Percentiles rank a stretch among this genome's conserved stretches.
Conservation (phyloP, 1,284 basidiomycete genomes). For the Rhodotorula sp. region DNA sequence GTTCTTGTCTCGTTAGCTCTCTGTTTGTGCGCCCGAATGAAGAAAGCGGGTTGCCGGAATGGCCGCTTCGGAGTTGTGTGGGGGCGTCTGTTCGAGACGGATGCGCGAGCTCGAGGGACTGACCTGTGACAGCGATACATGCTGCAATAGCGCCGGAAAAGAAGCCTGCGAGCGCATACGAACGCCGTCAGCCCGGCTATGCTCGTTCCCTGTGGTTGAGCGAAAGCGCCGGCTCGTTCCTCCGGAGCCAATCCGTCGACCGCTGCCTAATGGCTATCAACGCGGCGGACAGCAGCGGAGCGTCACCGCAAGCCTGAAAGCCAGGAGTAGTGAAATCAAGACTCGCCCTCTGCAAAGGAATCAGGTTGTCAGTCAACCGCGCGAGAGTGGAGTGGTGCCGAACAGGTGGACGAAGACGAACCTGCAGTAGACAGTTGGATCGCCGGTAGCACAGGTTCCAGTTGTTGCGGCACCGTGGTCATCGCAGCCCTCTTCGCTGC, state of each 20-base stretch:
- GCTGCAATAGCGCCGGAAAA: slow-evolving; percentile 82
- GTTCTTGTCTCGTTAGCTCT: background rate
- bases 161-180: slow-evolving; percentile 55
- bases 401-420: background rate
- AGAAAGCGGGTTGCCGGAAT: background rate
- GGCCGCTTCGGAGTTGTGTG: background rate
- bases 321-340: too few relatives aligned
- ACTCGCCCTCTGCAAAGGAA: background rate
- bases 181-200: too few relatives aligned
- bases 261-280: too few relatives aligned
- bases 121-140: slow-evolving; percentile 67
- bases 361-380: background rate
- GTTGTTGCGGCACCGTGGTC: background rate
- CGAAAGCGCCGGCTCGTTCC: too few relatives aligned
- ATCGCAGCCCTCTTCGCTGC: too few relatives aligned
- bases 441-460: background rate
- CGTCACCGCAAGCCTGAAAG: too few relatives aligned
- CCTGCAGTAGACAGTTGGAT: slow-evolving; percentile 9
- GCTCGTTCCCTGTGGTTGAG: too few relatives aligned
- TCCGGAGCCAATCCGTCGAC: too few relatives aligned
- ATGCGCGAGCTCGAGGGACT: background rate
- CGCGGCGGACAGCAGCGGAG: too few relatives aligned
- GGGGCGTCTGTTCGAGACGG: background rate
- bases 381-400: background rate
- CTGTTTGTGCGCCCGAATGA: background rate